phyloP scores from a whole-genome alignment of 441 rosid genomes.

The Macaranga tanarius region DNA sequence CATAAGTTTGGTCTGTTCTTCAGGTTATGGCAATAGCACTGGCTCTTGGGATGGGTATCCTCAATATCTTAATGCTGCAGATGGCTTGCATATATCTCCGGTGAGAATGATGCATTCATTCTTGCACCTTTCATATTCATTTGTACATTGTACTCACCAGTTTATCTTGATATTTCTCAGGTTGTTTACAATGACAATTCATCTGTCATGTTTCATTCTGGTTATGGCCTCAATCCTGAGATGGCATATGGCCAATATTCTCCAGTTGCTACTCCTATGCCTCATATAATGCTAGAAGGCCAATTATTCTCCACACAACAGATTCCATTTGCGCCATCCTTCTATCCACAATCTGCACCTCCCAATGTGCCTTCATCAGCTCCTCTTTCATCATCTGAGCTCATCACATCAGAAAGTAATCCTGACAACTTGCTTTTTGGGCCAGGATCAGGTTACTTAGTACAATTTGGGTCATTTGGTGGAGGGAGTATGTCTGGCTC shows the following conservation, averaged over 20 bases:
- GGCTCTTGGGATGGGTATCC: constrained; percentile 59
- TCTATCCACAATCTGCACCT: constrained; percentile 44
- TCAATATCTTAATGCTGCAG: constrained; percentile 46
- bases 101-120: constrained; percentile 36
- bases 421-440: constrained; percentile 42
- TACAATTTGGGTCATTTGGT: constrained; percentile 57
- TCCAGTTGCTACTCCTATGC: constrained; percentile 49
- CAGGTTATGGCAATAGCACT: constrained; percentile 48
- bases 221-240: constrained; percentile 57
- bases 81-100: constrained; percentile 58
- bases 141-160: background rate
- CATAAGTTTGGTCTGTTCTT: constrained; percentile 18
- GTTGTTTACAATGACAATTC: constrained; percentile 59
- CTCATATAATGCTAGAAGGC: constrained; percentile 53
- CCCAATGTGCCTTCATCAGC: constrained; percentile 45
- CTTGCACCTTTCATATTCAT: background rate
- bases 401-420: constrained; percentile 44
- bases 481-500: constrained; percentile 46
- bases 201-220: constrained; percentile 55
- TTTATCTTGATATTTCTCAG: constrained; percentile 30
- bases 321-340: constrained; percentile 50
- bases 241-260: constrained; percentile 55
- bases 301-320: constrained; percentile 55
- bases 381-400: constrained; percentile 44
- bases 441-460: constrained; percentile 50